Evolutionary conservation across 2,329 filamentous ascomycete species (phyloP).

Genomic region (Xylariaceae sp.): DNA sequence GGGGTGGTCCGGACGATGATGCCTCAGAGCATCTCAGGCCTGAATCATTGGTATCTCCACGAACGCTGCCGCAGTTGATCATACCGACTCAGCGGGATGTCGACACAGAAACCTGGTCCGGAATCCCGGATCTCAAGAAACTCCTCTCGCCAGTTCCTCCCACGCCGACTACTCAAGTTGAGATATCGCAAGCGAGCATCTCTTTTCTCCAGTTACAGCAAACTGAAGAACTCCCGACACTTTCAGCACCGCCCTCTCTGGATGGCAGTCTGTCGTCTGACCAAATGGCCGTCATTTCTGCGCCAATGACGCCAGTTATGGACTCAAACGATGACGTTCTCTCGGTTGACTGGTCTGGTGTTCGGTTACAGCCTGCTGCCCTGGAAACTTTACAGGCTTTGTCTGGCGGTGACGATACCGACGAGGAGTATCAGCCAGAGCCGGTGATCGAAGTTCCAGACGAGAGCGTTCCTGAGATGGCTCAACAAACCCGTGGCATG

Average conservation of each 20-base stretch:
- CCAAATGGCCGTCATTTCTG: slow-evolving; percentile 76
- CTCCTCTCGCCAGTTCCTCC: slow-evolving; percentile 55
- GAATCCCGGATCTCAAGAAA: slow-evolving; percentile 42
- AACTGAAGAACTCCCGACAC: slow-evolving; percentile 61
- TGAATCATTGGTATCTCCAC: slow-evolving; percentile 35
- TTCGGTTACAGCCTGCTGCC: slow-evolving; percentile 72
- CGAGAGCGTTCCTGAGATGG: slow-evolving; percentile 46
- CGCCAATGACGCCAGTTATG: slow-evolving; percentile 76
- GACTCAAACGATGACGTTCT: slow-evolving; percentile 49
- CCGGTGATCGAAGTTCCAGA: slow-evolving; percentile 49
- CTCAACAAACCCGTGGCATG: slow-evolving; percentile 46
- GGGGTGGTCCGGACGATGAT: slow-evolving; percentile 33
- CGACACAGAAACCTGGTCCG: slow-evolving; percentile 40
- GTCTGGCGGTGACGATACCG: slow-evolving; percentile 49
- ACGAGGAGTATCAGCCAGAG: slow-evolving; percentile 58
- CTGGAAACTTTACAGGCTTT: slow-evolving; percentile 75
- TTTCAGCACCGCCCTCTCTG: slow-evolving; percentile 78
- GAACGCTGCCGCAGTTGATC: slow-evolving; percentile 44
- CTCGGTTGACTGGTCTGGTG: slow-evolving; percentile 63
- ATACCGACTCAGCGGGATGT: slow-evolving; percentile 43
- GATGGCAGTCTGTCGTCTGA: slow-evolving; percentile 87
- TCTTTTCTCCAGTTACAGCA: slow-evolving; percentile 63
- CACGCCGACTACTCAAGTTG: slow-evolving; percentile 61
- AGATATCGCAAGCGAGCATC: slow-evolving; percentile 70
- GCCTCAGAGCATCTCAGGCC: slow-evolving; percentile 39